phyloP scores from a whole-genome alignment of 441 rosid genomes.

The Macaranga tanarius region DNA sequence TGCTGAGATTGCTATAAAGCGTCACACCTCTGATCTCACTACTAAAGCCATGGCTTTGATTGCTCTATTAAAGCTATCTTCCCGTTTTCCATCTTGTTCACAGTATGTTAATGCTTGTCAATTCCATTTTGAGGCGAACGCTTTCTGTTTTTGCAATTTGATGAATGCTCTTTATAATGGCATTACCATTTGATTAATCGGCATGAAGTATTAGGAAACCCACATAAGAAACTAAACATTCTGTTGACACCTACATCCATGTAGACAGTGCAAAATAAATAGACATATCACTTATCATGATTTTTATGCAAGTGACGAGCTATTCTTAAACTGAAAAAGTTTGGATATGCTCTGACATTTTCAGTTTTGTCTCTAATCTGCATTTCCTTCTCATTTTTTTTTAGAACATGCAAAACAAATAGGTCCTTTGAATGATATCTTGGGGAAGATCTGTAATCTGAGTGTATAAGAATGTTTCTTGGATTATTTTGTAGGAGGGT shows the following conservation, averaged over 20 bases:
- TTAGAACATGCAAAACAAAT: not conserved
- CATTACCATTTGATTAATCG: slow-evolving; percentile 4
- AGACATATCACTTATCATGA: not conserved
- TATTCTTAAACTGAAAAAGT: not conserved
- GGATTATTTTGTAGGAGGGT: slow-evolving; percentile 59
- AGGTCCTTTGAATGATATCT: slow-evolving; percentile 20
- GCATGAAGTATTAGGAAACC: not conserved
- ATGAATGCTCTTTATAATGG: not conserved
- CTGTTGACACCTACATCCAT: not conserved
- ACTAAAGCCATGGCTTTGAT: slow-evolving; percentile 91
- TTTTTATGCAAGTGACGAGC: not conserved
- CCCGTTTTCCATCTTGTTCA: slow-evolving; percentile 87
- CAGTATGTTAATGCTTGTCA: slow-evolving; percentile 52
- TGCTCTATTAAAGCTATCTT: slow-evolving; percentile 88
- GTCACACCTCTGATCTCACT: slow-evolving; percentile 67
- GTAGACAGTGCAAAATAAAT: not conserved
- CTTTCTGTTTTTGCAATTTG: not conserved
- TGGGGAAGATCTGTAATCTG: slow-evolving; percentile 58
- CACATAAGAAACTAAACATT: not conserved
- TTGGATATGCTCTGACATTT: not conserved
- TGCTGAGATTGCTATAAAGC: slow-evolving; percentile 64
- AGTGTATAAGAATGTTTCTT: slow-evolving; percentile 17
- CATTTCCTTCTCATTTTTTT: slow-evolving; percentile 12
- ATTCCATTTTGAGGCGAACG: slow-evolving; percentile 15
- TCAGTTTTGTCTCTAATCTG: not conserved